Evolutionary conservation across 1,139 yeast genomes (phyloP).

Genomic region (Hyphopichia pseudoburtonii): DNA sequence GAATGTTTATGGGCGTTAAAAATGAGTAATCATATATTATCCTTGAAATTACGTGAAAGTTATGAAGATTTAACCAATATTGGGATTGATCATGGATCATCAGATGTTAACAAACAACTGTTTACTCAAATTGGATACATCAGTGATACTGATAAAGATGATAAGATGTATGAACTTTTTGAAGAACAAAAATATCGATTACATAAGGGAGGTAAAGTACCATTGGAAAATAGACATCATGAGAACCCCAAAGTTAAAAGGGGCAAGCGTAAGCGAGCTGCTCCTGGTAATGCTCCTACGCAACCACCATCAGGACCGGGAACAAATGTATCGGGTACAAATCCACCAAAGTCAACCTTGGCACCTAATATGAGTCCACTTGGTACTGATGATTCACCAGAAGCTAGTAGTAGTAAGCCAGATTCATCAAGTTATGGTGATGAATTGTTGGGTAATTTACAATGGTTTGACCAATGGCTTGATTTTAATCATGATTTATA

Average conservation of each 20-base stretch:
- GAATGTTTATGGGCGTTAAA: conserved; percentile 68
- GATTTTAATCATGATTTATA: conserved; percentile 29
- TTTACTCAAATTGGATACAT: conserved; percentile 46
- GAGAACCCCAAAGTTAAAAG: too few species aligned
- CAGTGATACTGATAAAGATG: conserved; percentile 14
- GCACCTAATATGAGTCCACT: neutral
- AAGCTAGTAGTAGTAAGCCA: neutral
- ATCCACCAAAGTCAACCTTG: too few species aligned
- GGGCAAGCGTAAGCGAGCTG: too few species aligned
- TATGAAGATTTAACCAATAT: conserved; percentile 30
- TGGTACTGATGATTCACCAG: neutral
- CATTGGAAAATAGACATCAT: too few species aligned
- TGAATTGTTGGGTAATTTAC: conserved; percentile 43
- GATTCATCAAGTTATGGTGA: neutral
- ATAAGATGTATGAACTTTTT: conserved; percentile 21
- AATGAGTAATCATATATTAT: conserved; percentile 52
- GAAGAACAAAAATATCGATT: conserved; percentile 18
- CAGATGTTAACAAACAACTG: conserved; percentile 49
- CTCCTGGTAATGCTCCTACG: neutral
- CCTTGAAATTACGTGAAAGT: conserved; percentile 46
- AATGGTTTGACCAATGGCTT: conserved; percentile 59
- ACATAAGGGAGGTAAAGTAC: conserved; percentile 12
- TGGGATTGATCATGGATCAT: conserved; percentile 60
- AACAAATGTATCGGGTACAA: too few species aligned
- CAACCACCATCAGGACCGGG: too few species aligned